A percentile compares a stretch with the other conserved stretches of the same genome.
Evolutionary conservation across 2,329 filamentous ascomycete species (phyloP).

Genomic region (Phyllosticta ampelicida): DNA sequence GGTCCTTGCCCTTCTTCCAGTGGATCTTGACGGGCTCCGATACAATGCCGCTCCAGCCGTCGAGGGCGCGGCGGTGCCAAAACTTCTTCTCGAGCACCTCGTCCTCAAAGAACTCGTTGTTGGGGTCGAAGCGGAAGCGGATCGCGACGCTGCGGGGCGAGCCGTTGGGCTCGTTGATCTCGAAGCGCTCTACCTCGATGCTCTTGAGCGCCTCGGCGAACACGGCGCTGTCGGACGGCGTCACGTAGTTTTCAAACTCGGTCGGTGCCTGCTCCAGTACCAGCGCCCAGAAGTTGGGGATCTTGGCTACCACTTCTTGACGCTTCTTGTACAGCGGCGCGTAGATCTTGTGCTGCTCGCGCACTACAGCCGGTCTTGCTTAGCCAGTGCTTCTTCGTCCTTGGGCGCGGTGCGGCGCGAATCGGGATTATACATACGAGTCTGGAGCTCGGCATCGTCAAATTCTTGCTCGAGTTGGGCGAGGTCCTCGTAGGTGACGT

Average conservation of each 20-base stretch:
- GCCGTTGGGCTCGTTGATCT: constrained; percentile 56
- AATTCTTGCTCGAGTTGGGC: constrained; percentile 73
- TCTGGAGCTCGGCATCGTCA: constrained; percentile 69
- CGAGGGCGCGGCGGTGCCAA: constrained; percentile 62
- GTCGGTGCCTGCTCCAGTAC: constrained; percentile 79
- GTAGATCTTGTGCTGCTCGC: constrained; percentile 58
- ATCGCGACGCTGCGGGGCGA: constrained; percentile 66
- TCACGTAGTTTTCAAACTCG: constrained; percentile 81
- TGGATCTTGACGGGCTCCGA: constrained; percentile 80
- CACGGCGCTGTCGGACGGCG: constrained; percentile 65
- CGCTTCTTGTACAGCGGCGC: constrained; percentile 68
- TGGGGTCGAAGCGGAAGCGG: constrained; percentile 67
- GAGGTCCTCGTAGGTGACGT: constrained; percentile 63
- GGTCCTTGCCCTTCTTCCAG: constrained; percentile 67
- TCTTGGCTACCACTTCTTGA: constrained; percentile 55
- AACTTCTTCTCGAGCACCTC: constrained; percentile 80
- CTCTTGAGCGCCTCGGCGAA: constrained; percentile 57
- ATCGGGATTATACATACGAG: constrained; percentile 49
- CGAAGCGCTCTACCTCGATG: constrained; percentile 68
- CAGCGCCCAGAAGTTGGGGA: constrained; percentile 88
- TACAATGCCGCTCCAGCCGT: constrained; percentile 65
- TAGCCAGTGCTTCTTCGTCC: neutral
- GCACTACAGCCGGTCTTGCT: constrained; percentile 43
- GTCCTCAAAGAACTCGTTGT: constrained; percentile 67
- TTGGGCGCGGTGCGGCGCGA: too few relatives aligned